Percentiles rank a stretch among this genome's conserved stretches.
Evolutionary conservation across 352 stramenopile species (phyloP).

Genomic region (Globisporangium rhizosaccharum): DNA sequence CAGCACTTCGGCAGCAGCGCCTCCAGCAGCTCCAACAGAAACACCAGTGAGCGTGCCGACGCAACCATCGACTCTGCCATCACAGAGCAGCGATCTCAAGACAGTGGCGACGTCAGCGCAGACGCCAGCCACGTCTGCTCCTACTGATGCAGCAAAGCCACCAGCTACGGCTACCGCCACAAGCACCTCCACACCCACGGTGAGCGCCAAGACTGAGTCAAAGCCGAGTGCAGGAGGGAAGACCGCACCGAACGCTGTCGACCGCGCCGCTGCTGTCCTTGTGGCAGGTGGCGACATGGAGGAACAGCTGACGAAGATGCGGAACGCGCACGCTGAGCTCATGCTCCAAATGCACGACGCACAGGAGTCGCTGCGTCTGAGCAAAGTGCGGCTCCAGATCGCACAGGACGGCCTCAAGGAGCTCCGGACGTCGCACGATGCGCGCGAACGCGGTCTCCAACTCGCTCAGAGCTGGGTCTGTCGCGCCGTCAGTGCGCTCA

Average conservation of each 20-base stretch:
- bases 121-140: neutral
- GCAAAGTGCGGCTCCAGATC: slow-evolving; percentile 48
- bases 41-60: neutral
- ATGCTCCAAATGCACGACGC: slow-evolving; percentile 67
- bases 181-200: neutral
- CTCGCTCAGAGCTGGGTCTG: slow-evolving; percentile 54
- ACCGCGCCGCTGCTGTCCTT: slow-evolving; percentile 52
- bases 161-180: neutral
- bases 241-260: slow-evolving; percentile 35
- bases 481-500: slow-evolving; percentile 46
- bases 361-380: slow-evolving; percentile 56
- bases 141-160: neutral
- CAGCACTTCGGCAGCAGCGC: neutral
- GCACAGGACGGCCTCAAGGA: slow-evolving; percentile 54
- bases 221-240: slow-evolving; percentile 8
- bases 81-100: neutral
- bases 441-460: slow-evolving; percentile 54
- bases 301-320: slow-evolving; percentile 69
- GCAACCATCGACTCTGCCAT: slow-evolving; percentile 20
- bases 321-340: slow-evolving; percentile 56
- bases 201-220: neutral
- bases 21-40: neutral
- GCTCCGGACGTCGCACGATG: slow-evolving; percentile 55
- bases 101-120: neutral
- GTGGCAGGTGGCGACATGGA: slow-evolving; percentile 55